A percentile compares a stretch with the other conserved stretches of the same genome.
Conservation (phyloP, 257 asterid genomes). For the Misopates orontium region DNA sequence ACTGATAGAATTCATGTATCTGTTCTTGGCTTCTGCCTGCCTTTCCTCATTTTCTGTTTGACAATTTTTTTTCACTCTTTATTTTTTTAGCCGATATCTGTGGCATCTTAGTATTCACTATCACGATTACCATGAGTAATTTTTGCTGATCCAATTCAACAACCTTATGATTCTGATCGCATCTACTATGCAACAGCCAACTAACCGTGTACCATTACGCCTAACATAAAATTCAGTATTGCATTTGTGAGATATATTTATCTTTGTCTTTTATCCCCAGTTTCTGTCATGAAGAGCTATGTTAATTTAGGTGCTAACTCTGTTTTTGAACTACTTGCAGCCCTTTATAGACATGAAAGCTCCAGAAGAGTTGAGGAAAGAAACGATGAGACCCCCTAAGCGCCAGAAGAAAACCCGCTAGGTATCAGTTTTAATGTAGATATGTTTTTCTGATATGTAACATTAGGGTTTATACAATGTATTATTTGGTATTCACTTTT, state of each 20-base stretch:
- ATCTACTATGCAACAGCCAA: not conserved
- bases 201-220: not conserved
- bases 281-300: not conserved
- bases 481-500: too few relatives aligned
- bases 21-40: not conserved
- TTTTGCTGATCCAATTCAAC: not conserved
- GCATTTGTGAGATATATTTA: not conserved
- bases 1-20: not conserved
- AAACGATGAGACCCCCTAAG: slow-evolving; percentile 57
- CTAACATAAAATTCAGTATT: not conserved
- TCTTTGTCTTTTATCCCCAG: slow-evolving; percentile 6
- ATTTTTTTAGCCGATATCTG: not conserved
- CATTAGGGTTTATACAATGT: too few relatives aligned
- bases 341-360: slow-evolving; percentile 51
- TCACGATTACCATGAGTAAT: not conserved
- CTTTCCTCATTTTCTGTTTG: not conserved
- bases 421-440: not conserved
- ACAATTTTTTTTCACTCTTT: not conserved
- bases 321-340: slow-evolving; percentile 40
- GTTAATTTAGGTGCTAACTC: slow-evolving; percentile 2
- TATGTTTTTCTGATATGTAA: too few relatives aligned
- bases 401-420: slow-evolving; percentile 63
- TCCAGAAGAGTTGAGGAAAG: slow-evolving; percentile 57
- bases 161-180: not conserved
- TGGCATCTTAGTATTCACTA: too few relatives aligned